Evolutionary conservation across 2,329 filamentous ascomycete genomes (phyloP), one percentile per base, ranked within the genome.

Genomic region (Aspergillus quadricinctus): DNA sequence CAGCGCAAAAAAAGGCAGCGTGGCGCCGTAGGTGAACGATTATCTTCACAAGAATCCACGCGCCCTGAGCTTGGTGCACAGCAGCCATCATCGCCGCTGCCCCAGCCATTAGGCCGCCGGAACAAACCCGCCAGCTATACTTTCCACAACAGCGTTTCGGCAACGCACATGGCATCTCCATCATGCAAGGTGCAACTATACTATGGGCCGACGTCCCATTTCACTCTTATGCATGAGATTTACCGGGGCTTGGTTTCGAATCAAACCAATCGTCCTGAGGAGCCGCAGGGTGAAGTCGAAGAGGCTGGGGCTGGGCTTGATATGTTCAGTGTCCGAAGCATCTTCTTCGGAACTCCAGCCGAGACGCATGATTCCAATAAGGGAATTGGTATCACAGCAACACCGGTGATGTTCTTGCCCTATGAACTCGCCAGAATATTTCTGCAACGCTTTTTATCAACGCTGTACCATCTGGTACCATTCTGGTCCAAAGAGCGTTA

Each of bases 171-270:
- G 62, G 70, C 76, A 27, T 77, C 76, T 1, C 73, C 77, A 1
- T 78, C 75, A 21, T 77, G 75, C 55, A 66, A 72, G 37, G 69
- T 78, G 17, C 76, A 79, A 57, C 66, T 79, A 0, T 79, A 79
- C 61, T 79, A 79, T 64, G 77, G 77, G 0, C 74, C 77, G 0
- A 77, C 77, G 0, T 79, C 77, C 0, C 77, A 79, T 58, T 79
- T 79, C 31, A 71, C 77, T 0, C 69, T 79, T 1, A 73, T 75
- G 66, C 72, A 75, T 41, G 66, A 73, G 23, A 66, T 75, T 10
- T 75, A 75, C 49, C 61, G 69, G 1, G 70, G 70, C 28, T 56
- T 75, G 9, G 58, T 71, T 8, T 64, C 64, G 3, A 59, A 64
- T 31, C 61, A 60, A 29, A 53, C 56, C 3, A 52, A 52, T n/a